Evolutionary conservation across 805 yeast species (phyloP).

Genomic region (Scheffersomyces spartinae): DNA sequence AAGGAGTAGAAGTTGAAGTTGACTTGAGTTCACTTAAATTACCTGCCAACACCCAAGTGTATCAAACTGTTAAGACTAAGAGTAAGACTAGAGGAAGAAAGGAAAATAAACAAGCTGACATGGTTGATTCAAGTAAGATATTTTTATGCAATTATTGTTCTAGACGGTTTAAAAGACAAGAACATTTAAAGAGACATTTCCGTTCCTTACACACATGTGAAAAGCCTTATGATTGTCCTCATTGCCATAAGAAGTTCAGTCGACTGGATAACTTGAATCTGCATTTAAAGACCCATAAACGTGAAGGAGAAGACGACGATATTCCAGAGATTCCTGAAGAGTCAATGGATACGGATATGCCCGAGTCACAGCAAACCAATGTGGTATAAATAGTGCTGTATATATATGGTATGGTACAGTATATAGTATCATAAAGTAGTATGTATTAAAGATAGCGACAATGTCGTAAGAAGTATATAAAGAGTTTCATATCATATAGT

Average conservation of each 20-base stretch:
- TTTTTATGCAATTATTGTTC: conserved; percentile 55
- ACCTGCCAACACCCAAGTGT: conserved; percentile 27
- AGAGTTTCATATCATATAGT: no score
- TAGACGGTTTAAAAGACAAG: conserved; percentile 62
- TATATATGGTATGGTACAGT: no score
- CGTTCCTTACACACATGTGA: conserved; percentile 64
- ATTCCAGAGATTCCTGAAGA: no score
- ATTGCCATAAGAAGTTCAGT: conserved; percentile 54
- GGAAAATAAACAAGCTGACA: conserved; percentile 48
- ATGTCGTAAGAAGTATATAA: no score
- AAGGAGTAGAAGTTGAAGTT: conserved; percentile 28
- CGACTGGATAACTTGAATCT: conserved; percentile 57
- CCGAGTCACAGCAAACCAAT: no score
- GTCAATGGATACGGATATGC: no score
- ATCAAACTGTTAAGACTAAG: conserved; percentile 20
- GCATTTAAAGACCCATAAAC: conserved; percentile 58
- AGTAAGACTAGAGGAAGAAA: conserved; percentile 44
- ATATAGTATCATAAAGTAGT: no score
- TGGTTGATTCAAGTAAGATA: conserved; percentile 37
- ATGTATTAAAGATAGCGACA: no score
- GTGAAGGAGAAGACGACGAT: no score
- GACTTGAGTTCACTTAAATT: conserved; percentile 27
- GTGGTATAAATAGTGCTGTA: no score
- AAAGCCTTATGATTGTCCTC: conserved; percentile 54
- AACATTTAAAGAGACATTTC: conserved; percentile 65